phyloP scores from a whole-genome alignment of 2,329 filamentous ascomycete genomes.

The Neurospora sp. region DNA sequence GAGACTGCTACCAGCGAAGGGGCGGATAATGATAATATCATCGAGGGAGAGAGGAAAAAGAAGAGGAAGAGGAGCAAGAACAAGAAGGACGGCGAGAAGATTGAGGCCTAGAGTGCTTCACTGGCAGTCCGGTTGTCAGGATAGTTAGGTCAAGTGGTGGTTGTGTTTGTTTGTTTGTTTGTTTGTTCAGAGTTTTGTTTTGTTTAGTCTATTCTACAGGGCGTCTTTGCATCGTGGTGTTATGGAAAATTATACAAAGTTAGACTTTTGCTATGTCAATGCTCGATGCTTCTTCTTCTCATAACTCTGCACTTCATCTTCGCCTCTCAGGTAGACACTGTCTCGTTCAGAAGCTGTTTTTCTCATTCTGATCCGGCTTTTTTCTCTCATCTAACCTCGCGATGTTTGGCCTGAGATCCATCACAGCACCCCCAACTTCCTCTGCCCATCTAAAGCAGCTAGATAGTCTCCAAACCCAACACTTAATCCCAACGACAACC shows the following conservation, averaged over 20 bases:
- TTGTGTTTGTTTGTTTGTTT: not conserved
- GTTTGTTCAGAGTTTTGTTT: not conserved
- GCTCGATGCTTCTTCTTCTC: not conserved
- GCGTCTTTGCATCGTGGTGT: not conserved
- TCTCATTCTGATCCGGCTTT: not conserved
- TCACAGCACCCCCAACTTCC: too few relatives aligned
- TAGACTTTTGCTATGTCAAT: not conserved
- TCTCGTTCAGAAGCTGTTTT: not conserved
- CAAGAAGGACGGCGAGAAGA: constrained; percentile 24
- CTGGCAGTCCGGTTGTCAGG: not conserved
- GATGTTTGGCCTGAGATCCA: too few relatives aligned
- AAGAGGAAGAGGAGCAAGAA: constrained; percentile 26
- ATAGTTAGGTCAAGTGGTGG: not conserved
- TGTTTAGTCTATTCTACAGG: not conserved
- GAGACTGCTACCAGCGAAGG: constrained; percentile 7
- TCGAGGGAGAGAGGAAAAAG: constrained; percentile 21
- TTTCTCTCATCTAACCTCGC: too few relatives aligned
- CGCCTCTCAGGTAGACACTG: not conserved
- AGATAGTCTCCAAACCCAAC: not conserved
- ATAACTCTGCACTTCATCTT: not conserved
- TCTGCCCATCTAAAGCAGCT: not conserved
- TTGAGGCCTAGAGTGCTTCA: constrained; percentile 1
- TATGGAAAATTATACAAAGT: not conserved
- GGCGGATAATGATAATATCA: constrained; percentile 13
- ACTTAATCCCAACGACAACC: not conserved